Base-by-base conservation (phyloP, 495 filamentous ascomycete species). In the Annulohypoxylon bovei region DNA sequence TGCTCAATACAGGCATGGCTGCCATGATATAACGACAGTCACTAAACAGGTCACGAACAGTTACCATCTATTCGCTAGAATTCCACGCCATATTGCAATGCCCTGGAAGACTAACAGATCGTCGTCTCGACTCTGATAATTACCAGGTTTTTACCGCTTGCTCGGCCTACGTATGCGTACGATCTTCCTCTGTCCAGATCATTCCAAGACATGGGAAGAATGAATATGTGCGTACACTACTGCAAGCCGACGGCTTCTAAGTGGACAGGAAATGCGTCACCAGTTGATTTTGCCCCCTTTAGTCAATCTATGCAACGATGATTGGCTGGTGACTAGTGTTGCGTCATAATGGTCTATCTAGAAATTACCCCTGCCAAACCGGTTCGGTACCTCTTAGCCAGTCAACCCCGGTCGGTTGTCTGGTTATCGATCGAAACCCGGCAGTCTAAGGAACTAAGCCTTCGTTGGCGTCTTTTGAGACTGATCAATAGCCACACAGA, bases 201-300 rank as follows among this genome's bases (percentile, higher is more conserved):
- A 35, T 25, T 62, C 64, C 52, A 59, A 54, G 33, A 64, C 49
- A 65, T 50, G 47, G 2, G 20, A 42, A 42, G 12, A 56, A 46
- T 33, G n/a, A 49, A 30, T 57, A 32, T 11, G 23, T n/a, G 18
- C 42, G 35, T 54, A 69, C 32, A 35, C 40, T 39, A 52, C 27
- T 40, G 30, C 40, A 46, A 16, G 46, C 35, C 2, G 37, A 39
- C 56, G 18, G 50, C 44, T 65, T 62, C 39, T 63, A 35, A 67
- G 46, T 61, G 61, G 63, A 52, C 47, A 27, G 25, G 25, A 37
- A 40, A 58, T 61, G 28, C 44, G 62, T 68, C 62, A 65, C 64
- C 54, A 33, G n/a, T 30, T 30, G 35, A 23, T 71, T 68, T 70
- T 76, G 74, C 71, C 74, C 68, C 58, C 72, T 76, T 74, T 70